Conservation (phyloP, 257 asterid genomes). For the Nicotiana benthamiana region DNA sequence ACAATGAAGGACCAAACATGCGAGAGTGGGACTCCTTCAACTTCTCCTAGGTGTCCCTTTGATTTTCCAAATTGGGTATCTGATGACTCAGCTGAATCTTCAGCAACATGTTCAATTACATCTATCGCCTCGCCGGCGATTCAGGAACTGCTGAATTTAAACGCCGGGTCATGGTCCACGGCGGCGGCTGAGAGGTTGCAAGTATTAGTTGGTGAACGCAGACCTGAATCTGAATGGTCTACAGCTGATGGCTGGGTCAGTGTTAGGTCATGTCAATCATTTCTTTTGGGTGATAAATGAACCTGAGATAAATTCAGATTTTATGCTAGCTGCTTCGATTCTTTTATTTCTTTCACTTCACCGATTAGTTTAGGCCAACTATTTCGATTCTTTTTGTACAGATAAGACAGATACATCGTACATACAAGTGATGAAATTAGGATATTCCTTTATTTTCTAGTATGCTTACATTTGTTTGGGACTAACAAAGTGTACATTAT, state of each 20-base stretch:
- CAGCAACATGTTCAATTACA: conserved; percentile 29
- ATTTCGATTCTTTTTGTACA: not conserved
- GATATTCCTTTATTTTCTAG: not conserved
- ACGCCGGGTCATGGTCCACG: conserved; percentile 14
- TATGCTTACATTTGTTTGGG: not conserved
- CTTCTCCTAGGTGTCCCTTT: conserved; percentile 66
- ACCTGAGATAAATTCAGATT: not conserved
- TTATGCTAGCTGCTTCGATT: conserved; percentile 2
- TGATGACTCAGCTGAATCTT: conserved; percentile 8
- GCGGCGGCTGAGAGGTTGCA: conserved; percentile 37
- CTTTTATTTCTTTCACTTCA: not conserved
- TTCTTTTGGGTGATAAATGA: not conserved
- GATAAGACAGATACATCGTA: not conserved
- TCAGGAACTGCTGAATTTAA: conserved; percentile 7
- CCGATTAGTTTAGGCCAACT: not conserved
- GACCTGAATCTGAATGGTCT: conserved; percentile 38
- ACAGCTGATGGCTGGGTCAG: conserved; percentile 57
- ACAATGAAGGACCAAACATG: not conserved
- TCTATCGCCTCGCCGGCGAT: conserved; percentile 28
- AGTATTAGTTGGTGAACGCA: conserved; percentile 16
- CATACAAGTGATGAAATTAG: not conserved
- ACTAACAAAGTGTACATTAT: too few species aligned
- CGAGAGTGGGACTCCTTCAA: not conserved
- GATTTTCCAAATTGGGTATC: conserved; percentile 66
- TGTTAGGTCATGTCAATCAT: conserved; percentile 37